phyloP scores from a whole-genome alignment of 73 alveolate genomes.

The Paramecium biaurelia region DNA sequence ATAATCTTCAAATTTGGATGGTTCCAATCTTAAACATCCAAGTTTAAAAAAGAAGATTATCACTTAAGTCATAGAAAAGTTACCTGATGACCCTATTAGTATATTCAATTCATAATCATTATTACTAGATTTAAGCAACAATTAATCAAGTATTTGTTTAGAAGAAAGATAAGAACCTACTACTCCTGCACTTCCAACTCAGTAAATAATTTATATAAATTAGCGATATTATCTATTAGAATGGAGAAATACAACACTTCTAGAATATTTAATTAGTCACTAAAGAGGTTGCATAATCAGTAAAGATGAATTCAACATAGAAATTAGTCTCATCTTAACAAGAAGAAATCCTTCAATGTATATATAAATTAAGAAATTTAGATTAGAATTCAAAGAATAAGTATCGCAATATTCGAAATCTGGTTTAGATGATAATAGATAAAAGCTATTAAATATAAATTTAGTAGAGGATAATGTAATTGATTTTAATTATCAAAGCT shows the following conservation, averaged over 20 bases:
- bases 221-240: neutral
- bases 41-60: neutral
- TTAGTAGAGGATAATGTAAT: neutral
- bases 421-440: neutral
- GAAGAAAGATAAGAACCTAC: neutral
- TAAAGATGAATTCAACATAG: neutral
- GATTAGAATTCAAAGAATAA: neutral
- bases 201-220: neutral
- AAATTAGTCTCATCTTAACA: neutral
- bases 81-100: neutral
- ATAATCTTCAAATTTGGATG: neutral
- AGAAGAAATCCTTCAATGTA: neutral
- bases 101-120: neutral
- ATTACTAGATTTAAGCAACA: neutral
- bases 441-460: neutral
- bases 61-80: neutral
- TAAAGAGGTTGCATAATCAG: neutral
- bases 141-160: neutral
- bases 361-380: neutral
- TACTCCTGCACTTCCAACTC: neutral
- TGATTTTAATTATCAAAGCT: neutral
- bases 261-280: neutral
- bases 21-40: neutral
- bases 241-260: neutral
- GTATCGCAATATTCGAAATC: neutral